Base-by-base conservation (phyloP, 2,329 filamentous ascomycete species). In the Aspergillus intermedius region DNA sequence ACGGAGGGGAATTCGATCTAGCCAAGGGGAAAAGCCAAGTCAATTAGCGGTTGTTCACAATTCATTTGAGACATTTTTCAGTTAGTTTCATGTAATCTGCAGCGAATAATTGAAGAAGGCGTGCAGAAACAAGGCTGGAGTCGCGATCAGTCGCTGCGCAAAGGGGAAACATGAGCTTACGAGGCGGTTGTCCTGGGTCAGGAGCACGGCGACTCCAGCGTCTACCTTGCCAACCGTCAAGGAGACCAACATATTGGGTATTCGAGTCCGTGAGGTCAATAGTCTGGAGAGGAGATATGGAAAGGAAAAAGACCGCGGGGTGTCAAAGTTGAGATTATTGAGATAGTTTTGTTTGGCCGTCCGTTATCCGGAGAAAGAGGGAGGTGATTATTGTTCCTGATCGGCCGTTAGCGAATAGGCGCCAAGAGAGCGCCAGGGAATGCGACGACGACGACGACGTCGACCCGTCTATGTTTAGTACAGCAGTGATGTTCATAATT, bases 1-100 rank as follows among this genome's bases (percentile, higher is more conserved):
- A 98, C 95, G 42, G 93, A 97, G 32, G 93, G 93, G 66, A 98
- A 98, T 69, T 98, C 93, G 68, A 98, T 97, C 91, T 97, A 68
- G 28, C 19, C 37, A 40, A 17, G 37, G 37, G 37, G 19, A 54
- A 7, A 40, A 21, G 10, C 19, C 19, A 15, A 17, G 10, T 40
- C 37, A 40, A 19, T 19, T 12, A 40, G n/a, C n/a, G 9, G 17
- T 40, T 19, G 34, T 19, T 37, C n/a, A 37, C 34, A 37, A 37
- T 30, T 30, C 3, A 12, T 30, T 30, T 12, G 25, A 30, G 4
- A 30, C 25, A 30, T 30, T 10, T 4, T 12, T 12, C 25, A 30
- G 12, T 30, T 30, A 5, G 4, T 40, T 40, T 17, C 19, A 19
- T 19, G 19, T 12, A 12, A 40, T 21, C 17, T 22, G 15, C 25